Conservation (phyloP, 2,329 filamentous ascomycete genomes). For the Cryphonectria nitschkei region DNA sequence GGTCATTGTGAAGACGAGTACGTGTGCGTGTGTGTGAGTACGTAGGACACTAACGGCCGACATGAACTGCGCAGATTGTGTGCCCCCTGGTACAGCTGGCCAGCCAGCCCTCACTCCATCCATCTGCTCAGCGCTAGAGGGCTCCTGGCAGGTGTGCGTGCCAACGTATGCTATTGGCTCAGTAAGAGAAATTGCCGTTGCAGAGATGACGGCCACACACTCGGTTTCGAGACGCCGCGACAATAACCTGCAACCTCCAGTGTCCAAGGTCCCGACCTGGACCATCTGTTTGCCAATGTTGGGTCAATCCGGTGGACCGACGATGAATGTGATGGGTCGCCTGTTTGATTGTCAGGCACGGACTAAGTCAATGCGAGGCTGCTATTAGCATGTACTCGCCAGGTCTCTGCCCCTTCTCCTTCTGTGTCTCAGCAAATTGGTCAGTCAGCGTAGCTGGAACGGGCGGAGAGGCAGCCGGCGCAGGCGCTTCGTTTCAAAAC, state of each 20-base stretch:
- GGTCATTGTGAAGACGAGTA: too few relatives aligned
- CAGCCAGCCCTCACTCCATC: neutral
- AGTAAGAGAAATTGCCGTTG: constrained; percentile 15
- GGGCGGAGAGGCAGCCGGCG: neutral
- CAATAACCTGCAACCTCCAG: constrained; percentile 9
- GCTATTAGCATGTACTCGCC: too few relatives aligned
- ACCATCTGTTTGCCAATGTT: constrained; percentile 10
- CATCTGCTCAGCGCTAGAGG: constrained; percentile 17
- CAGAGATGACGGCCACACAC: constrained; percentile 13
- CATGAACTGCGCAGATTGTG: neutral
- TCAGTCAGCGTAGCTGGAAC: neutral
- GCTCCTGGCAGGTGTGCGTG: constrained; percentile 23
- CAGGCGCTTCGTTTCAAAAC: constrained; percentile 13
- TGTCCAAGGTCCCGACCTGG: neutral
- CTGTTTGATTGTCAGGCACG: constrained; percentile 2
- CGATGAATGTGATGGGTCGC: neutral
- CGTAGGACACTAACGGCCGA: neutral
- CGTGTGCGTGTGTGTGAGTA: neutral
- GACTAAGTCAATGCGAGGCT: constrained; percentile 8
- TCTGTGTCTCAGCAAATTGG: constrained; percentile 3
- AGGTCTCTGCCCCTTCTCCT: neutral
- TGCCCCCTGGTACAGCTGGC: neutral
- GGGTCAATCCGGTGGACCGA: constrained; percentile 2
- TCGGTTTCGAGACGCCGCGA: constrained; percentile 19
- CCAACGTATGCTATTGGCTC: constrained; percentile 17